Conservation (phyloP, 306 rosid species). For the Aeschynomene evenia region DNA sequence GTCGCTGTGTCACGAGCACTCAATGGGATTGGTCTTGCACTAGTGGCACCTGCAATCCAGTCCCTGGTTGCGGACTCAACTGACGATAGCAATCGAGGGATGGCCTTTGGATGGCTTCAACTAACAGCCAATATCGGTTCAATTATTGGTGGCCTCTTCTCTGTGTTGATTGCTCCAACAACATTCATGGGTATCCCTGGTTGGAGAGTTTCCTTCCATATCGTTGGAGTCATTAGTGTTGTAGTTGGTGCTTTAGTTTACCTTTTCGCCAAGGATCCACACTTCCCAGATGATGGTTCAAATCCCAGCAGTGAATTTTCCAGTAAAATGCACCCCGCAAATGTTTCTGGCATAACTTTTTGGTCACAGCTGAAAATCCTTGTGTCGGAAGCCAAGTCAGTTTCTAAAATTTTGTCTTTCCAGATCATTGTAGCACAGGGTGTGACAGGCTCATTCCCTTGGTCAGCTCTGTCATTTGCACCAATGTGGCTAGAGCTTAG, state of each 20-base stretch:
- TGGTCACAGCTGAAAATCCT: constrained; percentile 63
- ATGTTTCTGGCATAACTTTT: constrained; percentile 30
- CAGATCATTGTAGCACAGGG: constrained; percentile 96
- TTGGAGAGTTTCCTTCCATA: constrained; percentile 89
- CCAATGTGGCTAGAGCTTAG: constrained; percentile 96
- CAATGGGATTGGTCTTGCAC: constrained; percentile 93
- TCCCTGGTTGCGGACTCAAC: constrained; percentile 95
- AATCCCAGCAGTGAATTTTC: constrained; percentile 29
- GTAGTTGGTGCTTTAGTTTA: constrained; percentile 66
- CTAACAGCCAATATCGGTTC: constrained; percentile 82
- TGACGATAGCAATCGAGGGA: constrained; percentile 75
- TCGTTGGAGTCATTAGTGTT: constrained; percentile 78
- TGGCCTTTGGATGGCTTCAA: constrained; percentile 97
- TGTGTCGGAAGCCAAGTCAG: constrained; percentile 65
- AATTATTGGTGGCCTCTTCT: constrained; percentile 72
- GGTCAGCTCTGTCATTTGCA: constrained; percentile 88
- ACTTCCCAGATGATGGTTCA: constrained; percentile 43
- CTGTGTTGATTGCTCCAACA: constrained; percentile 76
- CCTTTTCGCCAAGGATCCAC: constrained; percentile 80
- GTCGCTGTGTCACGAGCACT: constrained; percentile 91
- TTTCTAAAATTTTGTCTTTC: constrained; percentile 72
- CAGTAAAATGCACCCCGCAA: not conserved
- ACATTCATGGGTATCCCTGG: constrained; percentile 87
- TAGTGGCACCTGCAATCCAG: constrained; percentile 90
- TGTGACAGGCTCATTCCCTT: constrained; percentile 90